Evolutionary conservation across 2,329 filamentous ascomycete genomes (phyloP).

Genomic region (Epichloe uncinata): DNA sequence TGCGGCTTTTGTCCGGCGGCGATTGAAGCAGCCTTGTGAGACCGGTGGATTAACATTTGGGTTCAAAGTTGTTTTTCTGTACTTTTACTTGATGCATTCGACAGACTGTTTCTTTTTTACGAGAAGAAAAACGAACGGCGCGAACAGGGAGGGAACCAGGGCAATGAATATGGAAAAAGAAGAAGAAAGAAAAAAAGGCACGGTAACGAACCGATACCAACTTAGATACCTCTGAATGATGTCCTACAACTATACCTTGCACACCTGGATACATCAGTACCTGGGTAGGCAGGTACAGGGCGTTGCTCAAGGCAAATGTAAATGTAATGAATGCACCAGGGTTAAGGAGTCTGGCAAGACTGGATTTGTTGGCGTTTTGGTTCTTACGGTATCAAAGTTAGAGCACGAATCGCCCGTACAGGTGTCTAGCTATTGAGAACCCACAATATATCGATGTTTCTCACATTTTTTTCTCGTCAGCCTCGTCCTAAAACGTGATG

Average conservation of each 20-base stretch:
- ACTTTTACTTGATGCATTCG: background rate
- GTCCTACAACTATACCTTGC: background rate
- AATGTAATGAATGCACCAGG: background rate
- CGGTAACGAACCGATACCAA: conserved; percentile 1
- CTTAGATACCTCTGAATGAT: background rate
- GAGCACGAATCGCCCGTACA: background rate
- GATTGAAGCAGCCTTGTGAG: background rate
- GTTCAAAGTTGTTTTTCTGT: background rate
- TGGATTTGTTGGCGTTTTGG: conserved; percentile 3
- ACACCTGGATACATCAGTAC: background rate
- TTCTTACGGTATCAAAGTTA: background rate
- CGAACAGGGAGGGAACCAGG: background rate
- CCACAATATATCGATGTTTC: background rate
- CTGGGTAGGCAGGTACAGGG: background rate
- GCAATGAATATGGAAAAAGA: background rate
- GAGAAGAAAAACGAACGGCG: background rate
- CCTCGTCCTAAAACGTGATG: too few species aligned
- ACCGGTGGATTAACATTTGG: background rate
- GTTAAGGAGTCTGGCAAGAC: background rate
- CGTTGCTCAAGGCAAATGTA: background rate
- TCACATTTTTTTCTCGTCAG: too few species aligned
- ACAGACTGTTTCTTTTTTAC: background rate
- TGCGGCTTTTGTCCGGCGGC: background rate
- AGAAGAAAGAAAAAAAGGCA: background rate
- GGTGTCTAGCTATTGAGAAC: background rate